Percentiles rank a stretch among this genome's conserved stretches.
phyloP scores from a whole-genome alignment of 495 filamentous ascomycete genomes.

The Neurospora tetrasperma region DNA sequence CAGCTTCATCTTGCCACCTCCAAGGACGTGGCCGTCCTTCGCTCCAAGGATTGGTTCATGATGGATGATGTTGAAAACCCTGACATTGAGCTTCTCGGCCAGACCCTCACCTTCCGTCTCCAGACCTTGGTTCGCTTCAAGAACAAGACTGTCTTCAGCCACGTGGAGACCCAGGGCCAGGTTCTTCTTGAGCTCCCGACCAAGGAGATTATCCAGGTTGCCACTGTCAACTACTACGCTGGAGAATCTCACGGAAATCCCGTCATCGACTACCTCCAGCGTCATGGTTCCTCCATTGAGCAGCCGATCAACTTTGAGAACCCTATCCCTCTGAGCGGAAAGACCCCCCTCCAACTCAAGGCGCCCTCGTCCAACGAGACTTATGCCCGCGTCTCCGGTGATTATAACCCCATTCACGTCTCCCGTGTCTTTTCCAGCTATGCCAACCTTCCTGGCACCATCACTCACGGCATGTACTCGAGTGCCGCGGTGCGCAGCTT shows the following conservation, averaged over 20 bases:
- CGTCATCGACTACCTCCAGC: slow-evolving; percentile 89
- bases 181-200: slow-evolving; percentile 92
- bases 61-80: slow-evolving; percentile 51
- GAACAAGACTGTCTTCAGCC: slow-evolving; percentile 86
- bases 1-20: slow-evolving; percentile 75
- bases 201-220: slow-evolving; percentile 94
- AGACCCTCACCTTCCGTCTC: slow-evolving; percentile 94
- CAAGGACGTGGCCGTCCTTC: slow-evolving; percentile 87
- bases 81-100: slow-evolving; percentile 73
- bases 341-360: slow-evolving; percentile 72
- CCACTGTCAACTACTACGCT: slow-evolving; percentile 86
- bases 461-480: slow-evolving; percentile 98
- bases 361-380: slow-evolving; percentile 97
- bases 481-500: slow-evolving; percentile 94
- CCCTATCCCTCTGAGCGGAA: slow-evolving; percentile 87
- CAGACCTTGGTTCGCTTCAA: slow-evolving; percentile 87
- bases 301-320: slow-evolving; percentile 97
- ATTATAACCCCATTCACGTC: slow-evolving; percentile 98
- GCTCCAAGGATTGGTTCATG: slow-evolving; percentile 95
- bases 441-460: slow-evolving; percentile 88
- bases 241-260: slow-evolving; percentile 89
- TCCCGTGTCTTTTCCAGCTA: slow-evolving; percentile 93
- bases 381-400: slow-evolving; percentile 92
- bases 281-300: slow-evolving; percentile 86
- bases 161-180: slow-evolving; percentile 84